Conservation (phyloP, 805 yeast species). For the Naumovozyma baii region DNA sequence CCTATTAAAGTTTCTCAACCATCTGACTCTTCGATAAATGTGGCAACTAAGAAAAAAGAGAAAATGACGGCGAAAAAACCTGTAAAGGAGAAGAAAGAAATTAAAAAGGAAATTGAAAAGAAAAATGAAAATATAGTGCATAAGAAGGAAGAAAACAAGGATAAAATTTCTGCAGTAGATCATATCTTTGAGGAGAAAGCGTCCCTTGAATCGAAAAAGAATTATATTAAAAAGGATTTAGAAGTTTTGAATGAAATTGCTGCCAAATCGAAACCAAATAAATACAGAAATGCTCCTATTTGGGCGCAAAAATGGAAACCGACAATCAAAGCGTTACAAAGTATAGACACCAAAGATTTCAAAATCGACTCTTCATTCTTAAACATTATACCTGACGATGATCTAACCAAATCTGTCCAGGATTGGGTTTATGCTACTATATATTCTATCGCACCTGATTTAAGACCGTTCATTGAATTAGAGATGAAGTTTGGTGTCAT, state of each 20-base stretch:
- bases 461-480: conserved; percentile 51
- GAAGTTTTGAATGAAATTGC: conserved; percentile 23
- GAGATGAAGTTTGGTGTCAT: conserved; percentile 69
- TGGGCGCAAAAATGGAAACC: conserved; percentile 79
- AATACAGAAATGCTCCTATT: conserved; percentile 58
- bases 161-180: not conserved
- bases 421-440: conserved; percentile 86
- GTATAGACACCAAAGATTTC: conserved; percentile 25
- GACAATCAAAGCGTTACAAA: conserved; percentile 26
- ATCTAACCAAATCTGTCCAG: conserved; percentile 68
- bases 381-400: conserved; percentile 68
- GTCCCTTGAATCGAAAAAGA: conserved; percentile 23
- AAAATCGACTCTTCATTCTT: conserved; percentile 38
- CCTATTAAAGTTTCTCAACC: conserved; percentile 5
- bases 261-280: conserved; percentile 42
- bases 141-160: conserved; percentile 2
- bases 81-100: not conserved
- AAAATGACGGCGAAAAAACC: not conserved
- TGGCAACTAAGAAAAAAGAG: conserved; percentile 1
- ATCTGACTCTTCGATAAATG: not conserved
- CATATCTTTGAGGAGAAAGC: conserved; percentile 27
- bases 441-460: conserved; percentile 47
- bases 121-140: conserved; percentile 1
- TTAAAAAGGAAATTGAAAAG: not conserved
- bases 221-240: conserved; percentile 27